A percentile compares a stretch with the other conserved stretches of the same genome.
Conservation (phyloP, 2,329 filamentous ascomycete genomes). For the Ceratocystis eucalypticola region DNA sequence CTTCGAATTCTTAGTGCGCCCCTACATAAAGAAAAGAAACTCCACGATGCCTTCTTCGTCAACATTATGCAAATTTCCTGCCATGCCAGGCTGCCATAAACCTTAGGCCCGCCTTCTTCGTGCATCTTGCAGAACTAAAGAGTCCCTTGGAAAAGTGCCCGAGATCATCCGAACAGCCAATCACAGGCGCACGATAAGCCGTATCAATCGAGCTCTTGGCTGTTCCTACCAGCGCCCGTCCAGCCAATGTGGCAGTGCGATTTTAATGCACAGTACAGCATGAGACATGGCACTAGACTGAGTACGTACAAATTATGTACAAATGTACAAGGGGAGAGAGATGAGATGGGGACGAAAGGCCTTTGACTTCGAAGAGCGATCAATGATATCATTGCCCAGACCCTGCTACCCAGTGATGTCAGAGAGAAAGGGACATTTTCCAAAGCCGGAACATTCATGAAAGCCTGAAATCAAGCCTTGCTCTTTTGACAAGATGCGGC, state of each 20-base stretch:
- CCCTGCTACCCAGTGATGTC: background rate
- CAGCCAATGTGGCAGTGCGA: background rate
- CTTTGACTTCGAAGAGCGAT: no score
- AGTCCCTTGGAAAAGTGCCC: background rate
- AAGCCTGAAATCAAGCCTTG: background rate
- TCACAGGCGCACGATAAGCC: conserved; percentile 5
- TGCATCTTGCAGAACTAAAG: background rate
- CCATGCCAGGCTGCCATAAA: background rate
- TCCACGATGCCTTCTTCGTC: background rate
- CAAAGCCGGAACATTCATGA: background rate
- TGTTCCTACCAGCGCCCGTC: conserved; percentile 1
- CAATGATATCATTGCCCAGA: background rate
- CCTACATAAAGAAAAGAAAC: background rate
- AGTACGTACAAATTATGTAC: background rate
- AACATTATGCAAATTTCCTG: background rate
- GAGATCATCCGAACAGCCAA: conserved; percentile 12
- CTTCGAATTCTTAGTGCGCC: no score
- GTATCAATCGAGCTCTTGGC: conserved; percentile 1
- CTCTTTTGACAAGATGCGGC: conserved; percentile 5
- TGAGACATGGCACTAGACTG: conserved; percentile 1
- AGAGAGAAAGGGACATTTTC: background rate
- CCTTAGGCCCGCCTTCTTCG: background rate
- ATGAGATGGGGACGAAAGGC: no score
- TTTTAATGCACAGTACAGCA: background rate
- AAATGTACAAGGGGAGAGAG: background rate